These are phyloP conservation scores for Tolypocladium amazonense DNA, from an alignment of 2,329 filamentous ascomycete genomes.

Conservation along the genomic window DNA sequence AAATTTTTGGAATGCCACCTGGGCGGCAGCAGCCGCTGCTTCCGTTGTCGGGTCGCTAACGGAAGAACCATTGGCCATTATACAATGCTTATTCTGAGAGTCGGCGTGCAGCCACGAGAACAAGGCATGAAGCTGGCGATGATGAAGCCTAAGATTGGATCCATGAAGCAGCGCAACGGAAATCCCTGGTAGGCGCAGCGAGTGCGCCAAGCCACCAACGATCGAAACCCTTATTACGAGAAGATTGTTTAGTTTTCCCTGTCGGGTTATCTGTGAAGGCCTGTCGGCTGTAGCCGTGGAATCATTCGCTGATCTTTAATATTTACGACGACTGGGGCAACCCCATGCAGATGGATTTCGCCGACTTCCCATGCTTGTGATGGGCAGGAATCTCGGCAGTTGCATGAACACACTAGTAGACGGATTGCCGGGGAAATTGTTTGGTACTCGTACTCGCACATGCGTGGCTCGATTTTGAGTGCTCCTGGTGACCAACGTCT, in stretches of 20 bases:
- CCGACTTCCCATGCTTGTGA: background rate
- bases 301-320: background rate
- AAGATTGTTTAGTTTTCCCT: background rate
- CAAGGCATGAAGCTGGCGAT: background rate
- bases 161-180: background rate
- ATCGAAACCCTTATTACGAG: no score
- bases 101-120: background rate
- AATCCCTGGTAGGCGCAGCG: background rate
- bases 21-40: slow-evolving; percentile 11
- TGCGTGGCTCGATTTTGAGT: background rate
- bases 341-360: background rate
- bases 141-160: background rate
- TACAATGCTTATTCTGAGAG: background rate
- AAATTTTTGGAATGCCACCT: slow-evolving; percentile 13
- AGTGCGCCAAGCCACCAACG: no score
- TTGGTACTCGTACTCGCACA: background rate
- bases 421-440: background rate
- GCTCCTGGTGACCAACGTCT: background rate
- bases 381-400: background rate
- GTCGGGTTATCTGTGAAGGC: background rate
- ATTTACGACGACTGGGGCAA: background rate
- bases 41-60: slow-evolving; percentile 8
- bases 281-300: background rate
- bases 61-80: background rate
- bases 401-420: background rate